Conservation (phyloP, 2,329 filamentous ascomycete genomes). For the Macrophomina phaseolina region DNA sequence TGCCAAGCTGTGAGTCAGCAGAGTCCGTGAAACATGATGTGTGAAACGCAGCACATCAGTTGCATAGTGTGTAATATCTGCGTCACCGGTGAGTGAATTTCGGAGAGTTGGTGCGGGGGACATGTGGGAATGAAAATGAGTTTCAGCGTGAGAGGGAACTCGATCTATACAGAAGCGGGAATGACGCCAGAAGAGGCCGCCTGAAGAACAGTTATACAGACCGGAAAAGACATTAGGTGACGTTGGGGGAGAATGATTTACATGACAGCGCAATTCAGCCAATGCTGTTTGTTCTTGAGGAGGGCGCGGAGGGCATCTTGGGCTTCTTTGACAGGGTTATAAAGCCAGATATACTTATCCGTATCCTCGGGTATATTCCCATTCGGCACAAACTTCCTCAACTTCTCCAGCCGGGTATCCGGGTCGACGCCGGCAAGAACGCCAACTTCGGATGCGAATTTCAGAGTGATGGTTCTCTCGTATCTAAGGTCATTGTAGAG, state of each 20-base stretch:
- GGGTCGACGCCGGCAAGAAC: conserved; percentile 6
- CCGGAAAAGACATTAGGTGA: neutral
- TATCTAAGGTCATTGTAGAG: conserved; percentile 30
- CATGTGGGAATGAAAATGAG: neutral
- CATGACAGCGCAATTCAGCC: conserved; percentile 11
- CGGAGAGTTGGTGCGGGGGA: too few relatives aligned
- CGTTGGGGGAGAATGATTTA: neutral
- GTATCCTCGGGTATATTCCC: conserved; percentile 24
- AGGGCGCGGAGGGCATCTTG: conserved; percentile 11
- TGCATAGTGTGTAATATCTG: neutral
- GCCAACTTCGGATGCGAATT: conserved; percentile 22
- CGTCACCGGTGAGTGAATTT: too few relatives aligned
- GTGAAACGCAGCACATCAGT: too few relatives aligned
- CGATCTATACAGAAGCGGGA: neutral
- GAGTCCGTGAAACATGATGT: too few relatives aligned
- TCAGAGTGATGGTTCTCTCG: conserved; percentile 28
- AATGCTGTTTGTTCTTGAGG: neutral
- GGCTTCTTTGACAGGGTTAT: conserved; percentile 18
- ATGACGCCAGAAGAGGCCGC: neutral
- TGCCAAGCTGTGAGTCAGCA: too few relatives aligned
- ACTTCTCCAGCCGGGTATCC: conserved; percentile 4
- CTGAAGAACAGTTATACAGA: neutral
- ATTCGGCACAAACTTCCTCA: conserved; percentile 24
- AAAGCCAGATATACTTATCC: conserved; percentile 26
- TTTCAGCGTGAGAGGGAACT: neutral